Percentiles rank a stretch among this genome's conserved stretches.
Conservation (phyloP, 2,329 filamentous ascomycete genomes). For the Aspergillus flavus region DNA sequence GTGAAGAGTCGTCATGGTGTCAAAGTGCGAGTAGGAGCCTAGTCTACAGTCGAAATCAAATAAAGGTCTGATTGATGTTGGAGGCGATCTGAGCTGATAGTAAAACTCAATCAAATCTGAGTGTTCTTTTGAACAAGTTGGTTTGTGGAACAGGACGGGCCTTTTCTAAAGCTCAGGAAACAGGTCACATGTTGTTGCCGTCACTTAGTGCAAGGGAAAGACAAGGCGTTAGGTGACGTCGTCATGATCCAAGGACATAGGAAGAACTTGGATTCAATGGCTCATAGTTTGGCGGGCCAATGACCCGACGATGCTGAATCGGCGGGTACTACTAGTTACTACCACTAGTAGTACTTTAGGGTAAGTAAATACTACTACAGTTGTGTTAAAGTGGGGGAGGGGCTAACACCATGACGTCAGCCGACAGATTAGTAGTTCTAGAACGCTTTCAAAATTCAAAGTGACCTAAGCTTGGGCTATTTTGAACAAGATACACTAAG, state of each 20-base stretch:
- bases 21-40: constrained; percentile 4
- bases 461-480: background rate
- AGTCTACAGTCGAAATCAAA: background rate
- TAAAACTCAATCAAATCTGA: background rate
- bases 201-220: constrained; percentile 6
- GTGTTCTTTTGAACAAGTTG: background rate
- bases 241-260: constrained; percentile 28
- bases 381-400: background rate
- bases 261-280: background rate
- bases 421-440: background rate
- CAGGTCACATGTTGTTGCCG: constrained; percentile 11
- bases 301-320: background rate
- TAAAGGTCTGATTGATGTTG: background rate
- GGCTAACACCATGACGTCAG: constrained; percentile 1
- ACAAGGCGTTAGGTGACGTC: constrained; percentile 29
- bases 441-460: background rate
- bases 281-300: background rate
- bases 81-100: constrained; percentile 6
- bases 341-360: background rate
- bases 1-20: constrained; percentile 61
- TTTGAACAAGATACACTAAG: background rate
- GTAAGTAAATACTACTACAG: background rate
- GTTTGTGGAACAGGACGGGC: background rate
- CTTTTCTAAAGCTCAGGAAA: constrained; percentile 1
- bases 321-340: background rate